Evolutionary conservation across 2,329 filamentous ascomycete genomes (phyloP).

Genomic region (Zymoseptoria ardabiliae): DNA sequence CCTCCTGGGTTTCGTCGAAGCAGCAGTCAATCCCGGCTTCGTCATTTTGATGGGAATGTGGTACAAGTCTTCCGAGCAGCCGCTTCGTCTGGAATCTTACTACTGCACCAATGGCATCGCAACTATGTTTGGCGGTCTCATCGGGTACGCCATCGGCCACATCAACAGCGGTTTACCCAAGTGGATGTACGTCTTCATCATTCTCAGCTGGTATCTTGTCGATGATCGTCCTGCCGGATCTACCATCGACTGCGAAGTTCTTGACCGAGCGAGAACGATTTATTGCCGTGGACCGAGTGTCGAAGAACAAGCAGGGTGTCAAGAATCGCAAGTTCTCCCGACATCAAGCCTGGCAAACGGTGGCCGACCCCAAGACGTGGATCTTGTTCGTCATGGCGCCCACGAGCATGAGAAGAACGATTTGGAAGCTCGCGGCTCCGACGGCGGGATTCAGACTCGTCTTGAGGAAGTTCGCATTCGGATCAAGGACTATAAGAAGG

Average conservation of each 20-base stretch:
- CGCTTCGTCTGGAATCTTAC: slow-evolving; percentile 48
- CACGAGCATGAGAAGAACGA: no score
- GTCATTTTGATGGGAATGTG: slow-evolving; percentile 33
- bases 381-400: slow-evolving; percentile 50
- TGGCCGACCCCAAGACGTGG: slow-evolving; percentile 53
- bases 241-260: slow-evolving; percentile 14
- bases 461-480: no score
- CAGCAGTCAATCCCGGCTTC: slow-evolving; percentile 32
- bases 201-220: slow-evolving; percentile 37
- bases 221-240: slow-evolving; percentile 17
- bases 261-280: slow-evolving; percentile 11
- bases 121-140: slow-evolving; percentile 54
- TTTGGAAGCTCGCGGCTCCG: no score
- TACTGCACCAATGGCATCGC: slow-evolving; percentile 55
- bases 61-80: slow-evolving; percentile 39
- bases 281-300: slow-evolving; percentile 45
- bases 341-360: slow-evolving; percentile 40
- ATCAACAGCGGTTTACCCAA: slow-evolving; percentile 44
- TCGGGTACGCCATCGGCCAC: slow-evolving; percentile 54
- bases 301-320: slow-evolving; percentile 46
- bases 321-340: slow-evolving; percentile 44
- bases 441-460: no score
- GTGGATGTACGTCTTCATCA: slow-evolving; percentile 55
- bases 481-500: no score
- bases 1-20: slow-evolving; percentile 32